Evolutionary conservation across 192 early-diverging fungal species (phyloP).

Genomic region (Piromyces finnis): DNA sequence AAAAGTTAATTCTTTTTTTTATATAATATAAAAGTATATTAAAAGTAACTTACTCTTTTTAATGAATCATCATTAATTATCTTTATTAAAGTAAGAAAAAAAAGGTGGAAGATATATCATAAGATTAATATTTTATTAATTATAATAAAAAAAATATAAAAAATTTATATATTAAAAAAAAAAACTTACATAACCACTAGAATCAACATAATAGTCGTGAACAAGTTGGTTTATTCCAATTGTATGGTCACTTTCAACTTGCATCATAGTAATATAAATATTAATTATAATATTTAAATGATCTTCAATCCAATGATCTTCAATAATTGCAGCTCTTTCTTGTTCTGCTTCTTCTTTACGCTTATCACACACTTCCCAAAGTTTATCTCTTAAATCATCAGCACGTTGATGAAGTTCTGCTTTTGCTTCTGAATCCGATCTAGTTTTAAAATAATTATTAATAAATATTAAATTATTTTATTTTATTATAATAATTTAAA

Average conservation of each 20-base stretch:
- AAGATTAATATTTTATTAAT: neutral
- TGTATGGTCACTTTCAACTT: conserved; percentile 33
- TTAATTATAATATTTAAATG: conserved; percentile 29
- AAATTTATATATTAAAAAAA: too few species aligned
- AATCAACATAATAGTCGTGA: conserved; percentile 29
- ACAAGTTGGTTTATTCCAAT: conserved; percentile 19
- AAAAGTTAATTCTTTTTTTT: too few species aligned
- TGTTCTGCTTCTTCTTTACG: conserved; percentile 35
- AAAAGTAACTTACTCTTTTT: neutral
- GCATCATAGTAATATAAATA: conserved; percentile 31
- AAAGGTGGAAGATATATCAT: too few species aligned
- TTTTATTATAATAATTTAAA: too few species aligned
- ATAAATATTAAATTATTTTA: neutral
- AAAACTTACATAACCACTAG: conserved; percentile 11
- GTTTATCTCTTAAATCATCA: conserved; percentile 34
- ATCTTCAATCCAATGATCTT: conserved; percentile 37
- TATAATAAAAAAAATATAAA: too few species aligned
- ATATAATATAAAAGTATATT: too few species aligned
- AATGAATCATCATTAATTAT: neutral
- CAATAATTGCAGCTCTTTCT: conserved; percentile 29
- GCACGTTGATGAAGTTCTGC: conserved; percentile 39
- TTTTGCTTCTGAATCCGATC: conserved; percentile 32
- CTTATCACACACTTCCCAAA: conserved; percentile 39
- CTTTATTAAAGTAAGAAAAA: neutral
- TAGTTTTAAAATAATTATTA: neutral